phyloP scores from a whole-genome alignment of 75 land plant species.

The Chamaecyparis obtusa region DNA sequence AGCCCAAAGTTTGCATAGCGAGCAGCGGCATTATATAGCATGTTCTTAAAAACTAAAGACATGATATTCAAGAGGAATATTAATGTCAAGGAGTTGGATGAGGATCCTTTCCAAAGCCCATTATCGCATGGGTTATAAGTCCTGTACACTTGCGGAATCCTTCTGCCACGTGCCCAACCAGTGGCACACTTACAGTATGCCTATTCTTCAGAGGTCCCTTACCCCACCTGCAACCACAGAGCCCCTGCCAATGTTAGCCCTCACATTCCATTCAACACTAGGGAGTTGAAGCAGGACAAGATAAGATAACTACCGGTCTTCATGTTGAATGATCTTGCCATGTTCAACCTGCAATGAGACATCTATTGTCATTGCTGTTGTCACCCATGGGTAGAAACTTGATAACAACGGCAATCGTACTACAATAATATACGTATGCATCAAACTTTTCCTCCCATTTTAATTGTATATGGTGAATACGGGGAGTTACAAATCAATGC shows the following conservation, averaged over 20 bases:
- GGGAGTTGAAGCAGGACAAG: background rate
- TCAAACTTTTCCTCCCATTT: background rate
- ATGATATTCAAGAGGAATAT: constrained; percentile 48
- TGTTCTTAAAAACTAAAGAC: background rate
- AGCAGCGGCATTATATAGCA: background rate
- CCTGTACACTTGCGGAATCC: constrained; percentile 62
- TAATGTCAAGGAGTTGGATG: constrained; percentile 28
- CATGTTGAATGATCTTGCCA: constrained; percentile 80
- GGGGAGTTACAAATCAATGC: background rate
- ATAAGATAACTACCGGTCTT: constrained; percentile 53
- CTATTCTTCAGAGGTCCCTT: constrained; percentile 68
- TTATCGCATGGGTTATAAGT: constrained; percentile 74
- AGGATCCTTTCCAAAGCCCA: constrained; percentile 96
- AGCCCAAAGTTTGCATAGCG: background rate
- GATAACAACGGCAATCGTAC: background rate
- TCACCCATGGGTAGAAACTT: background rate
- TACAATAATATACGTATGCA: background rate
- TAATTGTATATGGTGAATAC: background rate
- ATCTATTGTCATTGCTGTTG: background rate
- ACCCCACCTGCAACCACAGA: constrained; percentile 56
- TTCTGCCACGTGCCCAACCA: constrained; percentile 62
- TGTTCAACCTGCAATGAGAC: constrained; percentile 29
- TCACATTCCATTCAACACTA: background rate
- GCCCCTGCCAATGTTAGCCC: background rate
- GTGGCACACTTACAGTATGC: constrained; percentile 46